Conservation (phyloP, 768 basidiomycete genomes). For the Termitomyces sp. region DNA sequence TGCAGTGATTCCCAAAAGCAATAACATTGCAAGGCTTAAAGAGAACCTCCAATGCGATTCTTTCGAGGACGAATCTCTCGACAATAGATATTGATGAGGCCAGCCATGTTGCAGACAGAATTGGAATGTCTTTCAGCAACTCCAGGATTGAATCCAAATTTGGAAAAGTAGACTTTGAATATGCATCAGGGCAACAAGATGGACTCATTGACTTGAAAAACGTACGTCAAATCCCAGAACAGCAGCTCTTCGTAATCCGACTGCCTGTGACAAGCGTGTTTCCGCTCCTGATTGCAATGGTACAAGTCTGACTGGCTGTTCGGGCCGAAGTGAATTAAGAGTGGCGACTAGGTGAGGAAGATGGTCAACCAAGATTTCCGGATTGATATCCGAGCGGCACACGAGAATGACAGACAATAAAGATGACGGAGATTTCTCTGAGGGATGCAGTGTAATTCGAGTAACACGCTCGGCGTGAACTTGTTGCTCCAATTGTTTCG, state of each 20-base stretch:
- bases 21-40: conserved; percentile 36
- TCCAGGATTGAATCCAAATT: conserved; percentile 27
- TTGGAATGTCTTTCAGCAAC: conserved; percentile 46
- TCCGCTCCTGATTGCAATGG: conserved; percentile 69
- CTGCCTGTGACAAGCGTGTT: conserved; percentile 43
- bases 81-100: conserved; percentile 20
- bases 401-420: conserved; percentile 51
- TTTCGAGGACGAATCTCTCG: conserved; percentile 43
- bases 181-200: conserved; percentile 13
- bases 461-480: conserved; percentile 27
- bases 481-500: conserved; percentile 64
- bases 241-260: conserved; percentile 66
- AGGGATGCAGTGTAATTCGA: conserved; percentile 16
- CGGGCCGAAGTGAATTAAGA: conserved; percentile 49
- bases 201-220: conserved; percentile 4
- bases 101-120: conserved; percentile 64
- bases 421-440: conserved; percentile 9
- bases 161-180: conserved; percentile 34
- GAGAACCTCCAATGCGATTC: conserved; percentile 41
- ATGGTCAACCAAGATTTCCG: conserved; percentile 66
- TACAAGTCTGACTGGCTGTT: conserved; percentile 46
- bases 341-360: conserved; percentile 74
- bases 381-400: conserved; percentile 73
- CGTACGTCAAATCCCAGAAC: conserved; percentile 66
- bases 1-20: conserved; percentile 74